These are phyloP conservation scores for Boletus speciosus DNA, from an alignment of 768 basidiomycete genomes.

Conservation along the genomic window DNA sequence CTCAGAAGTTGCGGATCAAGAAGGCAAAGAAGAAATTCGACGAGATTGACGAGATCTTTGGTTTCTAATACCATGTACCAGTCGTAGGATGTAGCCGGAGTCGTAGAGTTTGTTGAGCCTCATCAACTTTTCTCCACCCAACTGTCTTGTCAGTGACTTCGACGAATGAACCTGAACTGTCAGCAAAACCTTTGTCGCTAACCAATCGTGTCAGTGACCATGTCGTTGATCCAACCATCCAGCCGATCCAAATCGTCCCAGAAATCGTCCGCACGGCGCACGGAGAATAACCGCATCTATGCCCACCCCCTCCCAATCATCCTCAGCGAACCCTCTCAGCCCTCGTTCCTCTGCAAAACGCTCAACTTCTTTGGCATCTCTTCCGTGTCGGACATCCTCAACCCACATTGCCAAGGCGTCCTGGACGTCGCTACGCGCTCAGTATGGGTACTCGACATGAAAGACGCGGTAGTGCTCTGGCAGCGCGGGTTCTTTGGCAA, in stretches of 20 bases:
- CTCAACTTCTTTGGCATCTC: conserved; percentile 52
- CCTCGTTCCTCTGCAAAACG: conserved; percentile 42
- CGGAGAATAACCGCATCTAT: conserved; percentile 68
- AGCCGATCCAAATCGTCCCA: conserved; percentile 34
- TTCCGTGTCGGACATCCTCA: conserved; percentile 55
- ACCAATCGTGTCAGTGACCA: conserved; percentile 10
- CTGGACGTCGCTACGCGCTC: conserved; percentile 81
- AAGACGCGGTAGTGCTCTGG: conserved; percentile 75
- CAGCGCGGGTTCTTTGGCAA: conserved; percentile 95
- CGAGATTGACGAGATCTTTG: conserved; percentile 28
- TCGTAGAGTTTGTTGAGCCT: background rate
- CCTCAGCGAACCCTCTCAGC: conserved; percentile 38
- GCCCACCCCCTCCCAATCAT: conserved; percentile 67
- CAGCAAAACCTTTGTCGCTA: background rate
- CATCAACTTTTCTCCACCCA: background rate
- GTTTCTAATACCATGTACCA: conserved; percentile 12
- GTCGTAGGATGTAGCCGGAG: background rate
- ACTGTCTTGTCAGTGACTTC: background rate
- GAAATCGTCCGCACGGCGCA: conserved; percentile 53
- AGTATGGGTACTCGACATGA: conserved; percentile 73
- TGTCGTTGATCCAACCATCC: conserved; percentile 49
- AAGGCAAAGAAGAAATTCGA: conserved; percentile 20
- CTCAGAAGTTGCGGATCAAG: conserved; percentile 11
- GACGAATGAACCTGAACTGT: background rate
- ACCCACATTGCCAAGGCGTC: conserved; percentile 71